Conservation (phyloP, 1,139 yeast species). For the Saccharomycopsis crataegensis region DNA sequence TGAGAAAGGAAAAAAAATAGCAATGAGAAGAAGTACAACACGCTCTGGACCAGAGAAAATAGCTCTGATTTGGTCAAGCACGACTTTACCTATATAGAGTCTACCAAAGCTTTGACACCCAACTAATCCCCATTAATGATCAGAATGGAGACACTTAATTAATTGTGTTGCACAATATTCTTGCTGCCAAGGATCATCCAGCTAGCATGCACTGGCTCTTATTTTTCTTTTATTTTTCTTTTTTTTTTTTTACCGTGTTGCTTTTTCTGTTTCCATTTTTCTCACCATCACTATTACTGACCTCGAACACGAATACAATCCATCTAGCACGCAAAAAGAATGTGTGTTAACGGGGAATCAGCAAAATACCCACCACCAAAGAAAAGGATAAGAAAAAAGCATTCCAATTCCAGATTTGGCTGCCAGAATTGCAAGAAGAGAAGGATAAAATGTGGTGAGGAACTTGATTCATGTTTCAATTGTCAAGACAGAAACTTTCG, state of each 20-base stretch:
- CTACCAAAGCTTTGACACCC: no score
- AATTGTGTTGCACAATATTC: no score
- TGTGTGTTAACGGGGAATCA: no score
- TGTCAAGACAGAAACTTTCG: conserved; percentile 10
- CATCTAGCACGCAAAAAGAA: no score
- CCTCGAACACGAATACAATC: background rate
- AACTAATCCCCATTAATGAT: no score
- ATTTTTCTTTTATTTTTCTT: background rate
- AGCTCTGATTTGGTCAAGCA: no score
- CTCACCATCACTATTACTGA: background rate
- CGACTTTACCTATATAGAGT: no score
- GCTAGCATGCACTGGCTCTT: background rate
- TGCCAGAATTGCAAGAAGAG: conserved; percentile 15
- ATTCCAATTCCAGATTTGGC: conserved; percentile 16
- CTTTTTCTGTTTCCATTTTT: background rate
- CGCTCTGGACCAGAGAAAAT: no score
- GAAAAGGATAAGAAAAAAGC: conserved; percentile 11
- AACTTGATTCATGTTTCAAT: conserved; percentile 13
- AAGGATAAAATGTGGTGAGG: conserved; percentile 18
- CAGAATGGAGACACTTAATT: no score
- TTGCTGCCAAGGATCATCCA: no score
- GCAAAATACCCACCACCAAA: background rate
- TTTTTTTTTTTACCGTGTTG: background rate
- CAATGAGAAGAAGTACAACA: no score
- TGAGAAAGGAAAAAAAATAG: no score